phyloP scores from a whole-genome alignment of 495 filamentous ascomycete genomes.

The Saxophila tyrrhenica region DNA sequence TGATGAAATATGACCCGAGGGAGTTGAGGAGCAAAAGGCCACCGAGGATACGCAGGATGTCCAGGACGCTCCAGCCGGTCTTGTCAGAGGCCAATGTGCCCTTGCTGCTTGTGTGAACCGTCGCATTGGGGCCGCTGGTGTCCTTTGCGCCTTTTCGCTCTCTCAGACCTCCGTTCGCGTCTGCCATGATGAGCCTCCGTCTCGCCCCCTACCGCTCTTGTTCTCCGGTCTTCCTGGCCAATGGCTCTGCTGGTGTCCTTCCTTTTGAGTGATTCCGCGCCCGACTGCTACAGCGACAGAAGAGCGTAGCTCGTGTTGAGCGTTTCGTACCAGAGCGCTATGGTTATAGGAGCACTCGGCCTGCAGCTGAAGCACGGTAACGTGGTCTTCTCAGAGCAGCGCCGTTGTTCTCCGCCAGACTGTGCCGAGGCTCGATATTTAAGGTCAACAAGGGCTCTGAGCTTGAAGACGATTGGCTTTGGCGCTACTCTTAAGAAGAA shows the following conservation, averaged over 20 bases:
- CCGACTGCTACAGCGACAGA: too few species aligned
- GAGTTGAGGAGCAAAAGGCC: constrained; percentile 58
- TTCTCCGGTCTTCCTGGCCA: neutral
- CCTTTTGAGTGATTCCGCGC: too few species aligned
- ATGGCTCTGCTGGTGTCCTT: neutral
- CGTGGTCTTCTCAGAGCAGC: too few species aligned
- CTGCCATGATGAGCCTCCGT: neutral
- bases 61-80: constrained; percentile 37
- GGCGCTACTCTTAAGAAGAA: neutral
- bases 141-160: neutral
- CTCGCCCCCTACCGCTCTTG: neutral
- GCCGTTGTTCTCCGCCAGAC: too few species aligned
- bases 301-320: too few species aligned
- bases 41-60: constrained; percentile 62
- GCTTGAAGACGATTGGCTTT: too few species aligned
- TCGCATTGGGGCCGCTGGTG: neutral
- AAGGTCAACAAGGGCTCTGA: neutral
- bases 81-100: too few species aligned
- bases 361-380: too few species aligned
- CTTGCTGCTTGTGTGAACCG: neutral
- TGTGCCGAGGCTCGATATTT: neutral
- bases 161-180: neutral
- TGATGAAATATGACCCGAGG: constrained; percentile 71
- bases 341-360: too few species aligned
- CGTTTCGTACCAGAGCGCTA: too few species aligned